Evolutionary conservation across 495 filamentous ascomycete species (phyloP).

Genomic region (Acidomyces sp.): DNA sequence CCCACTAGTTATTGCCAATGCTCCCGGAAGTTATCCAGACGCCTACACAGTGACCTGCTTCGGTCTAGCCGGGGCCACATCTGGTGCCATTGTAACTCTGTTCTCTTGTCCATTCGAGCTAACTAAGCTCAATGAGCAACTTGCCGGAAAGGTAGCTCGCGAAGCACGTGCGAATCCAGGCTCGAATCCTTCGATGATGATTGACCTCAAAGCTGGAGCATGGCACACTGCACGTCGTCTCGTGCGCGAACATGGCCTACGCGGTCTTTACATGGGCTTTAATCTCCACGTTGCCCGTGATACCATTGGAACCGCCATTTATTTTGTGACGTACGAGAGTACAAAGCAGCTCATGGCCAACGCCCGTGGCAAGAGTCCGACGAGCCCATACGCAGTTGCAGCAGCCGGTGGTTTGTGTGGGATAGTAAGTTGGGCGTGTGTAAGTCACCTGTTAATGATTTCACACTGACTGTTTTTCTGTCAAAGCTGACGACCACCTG

Average conservation of each 20-base stretch:
- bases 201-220: conserved; percentile 51
- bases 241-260: conserved; percentile 59
- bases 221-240: conserved; percentile 68
- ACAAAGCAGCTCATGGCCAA: conserved; percentile 74
- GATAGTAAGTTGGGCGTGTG: conserved; percentile 67
- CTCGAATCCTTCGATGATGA: neutral
- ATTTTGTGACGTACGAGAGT: conserved; percentile 85
- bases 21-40: conserved; percentile 53
- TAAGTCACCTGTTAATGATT: conserved; percentile 34
- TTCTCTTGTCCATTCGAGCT: conserved; percentile 91
- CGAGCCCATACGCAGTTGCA: conserved; percentile 58
- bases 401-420: conserved; percentile 66
- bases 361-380: conserved; percentile 53
- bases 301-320: conserved; percentile 76
- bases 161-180: conserved; percentile 16
- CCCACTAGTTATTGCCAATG: conserved; percentile 58
- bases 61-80: conserved; percentile 60
- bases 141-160: conserved; percentile 69
- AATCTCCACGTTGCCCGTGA: conserved; percentile 73
- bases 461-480: conserved; percentile 3
- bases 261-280: conserved; percentile 78
- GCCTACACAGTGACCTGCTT: conserved; percentile 59
- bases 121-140: conserved; percentile 82
- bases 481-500: conserved; percentile 16
- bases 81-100: conserved; percentile 66